Percentiles rank a stretch among this genome's conserved stretches.
Conservation (phyloP, 495 filamentous ascomycete species). For the Umbilicaria muhlenbergii region DNA sequence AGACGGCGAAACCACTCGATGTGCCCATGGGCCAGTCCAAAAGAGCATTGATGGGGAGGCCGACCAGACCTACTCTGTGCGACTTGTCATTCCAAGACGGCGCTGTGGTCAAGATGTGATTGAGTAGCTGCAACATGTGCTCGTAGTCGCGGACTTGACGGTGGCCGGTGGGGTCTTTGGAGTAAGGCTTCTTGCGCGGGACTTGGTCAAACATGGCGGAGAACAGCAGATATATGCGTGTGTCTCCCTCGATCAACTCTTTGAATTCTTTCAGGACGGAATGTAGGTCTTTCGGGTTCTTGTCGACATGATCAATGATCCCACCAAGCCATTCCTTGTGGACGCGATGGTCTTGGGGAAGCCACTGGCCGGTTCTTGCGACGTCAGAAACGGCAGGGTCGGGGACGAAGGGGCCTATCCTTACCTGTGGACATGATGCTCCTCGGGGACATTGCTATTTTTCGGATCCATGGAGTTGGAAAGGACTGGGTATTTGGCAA, state of each 20-base stretch:
- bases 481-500: too few relatives aligned
- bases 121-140: constrained; percentile 50
- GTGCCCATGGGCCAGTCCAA: constrained; percentile 66
- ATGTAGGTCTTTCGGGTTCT: constrained; percentile 24
- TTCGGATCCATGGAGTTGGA: constrained; percentile 4
- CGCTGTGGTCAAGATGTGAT: constrained; percentile 43
- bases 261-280: constrained; percentile 17
- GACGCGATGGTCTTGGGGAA: constrained; percentile 35
- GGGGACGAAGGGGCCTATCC: background rate
- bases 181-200: constrained; percentile 39
- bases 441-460: constrained; percentile 26
- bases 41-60: constrained; percentile 50
- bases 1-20: constrained; percentile 46
- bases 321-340: constrained; percentile 32
- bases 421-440: constrained; percentile 23
- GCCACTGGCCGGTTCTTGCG: constrained; percentile 27
- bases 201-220: constrained; percentile 51
- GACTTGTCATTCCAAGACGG: constrained; percentile 42
- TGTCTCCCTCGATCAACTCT: constrained; percentile 14
- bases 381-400: background rate
- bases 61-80: constrained; percentile 43
- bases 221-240: constrained; percentile 23
- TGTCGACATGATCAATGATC: constrained; percentile 28
- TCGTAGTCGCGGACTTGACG: constrained; percentile 44
- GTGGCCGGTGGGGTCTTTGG: constrained; percentile 40